These are phyloP conservation scores for Fusarium sp. DNA, from an alignment of 2,329 filamentous ascomycete species.

Conservation along the genomic window DNA sequence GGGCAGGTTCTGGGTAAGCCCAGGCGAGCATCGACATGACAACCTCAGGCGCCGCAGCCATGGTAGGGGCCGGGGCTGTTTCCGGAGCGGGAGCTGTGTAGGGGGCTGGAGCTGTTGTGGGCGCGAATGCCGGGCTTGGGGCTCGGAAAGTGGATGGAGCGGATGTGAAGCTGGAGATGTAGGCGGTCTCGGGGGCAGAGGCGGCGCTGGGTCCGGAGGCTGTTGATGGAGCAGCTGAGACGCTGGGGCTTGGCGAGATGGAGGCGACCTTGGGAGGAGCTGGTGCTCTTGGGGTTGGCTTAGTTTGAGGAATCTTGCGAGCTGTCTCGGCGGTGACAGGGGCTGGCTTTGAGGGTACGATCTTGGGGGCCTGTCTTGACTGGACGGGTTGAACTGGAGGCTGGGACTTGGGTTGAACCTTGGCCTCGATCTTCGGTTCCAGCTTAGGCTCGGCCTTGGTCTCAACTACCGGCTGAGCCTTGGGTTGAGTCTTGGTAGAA, in stretches of 20 bases:
- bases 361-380: neutral
- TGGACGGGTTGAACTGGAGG: neutral
- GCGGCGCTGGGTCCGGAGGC: neutral
- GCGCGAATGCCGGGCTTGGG: neutral
- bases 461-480: neutral
- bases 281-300: neutral
- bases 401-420: neutral
- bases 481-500: neutral
- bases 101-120: slow-evolving; percentile 16
- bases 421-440: neutral
- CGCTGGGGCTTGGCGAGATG: neutral
- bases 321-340: neutral
- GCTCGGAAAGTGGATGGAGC: neutral
- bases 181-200: neutral
- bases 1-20: slow-evolving; percentile 19
- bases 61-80: slow-evolving; percentile 18
- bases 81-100: slow-evolving; percentile 14
- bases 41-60: slow-evolving; percentile 19
- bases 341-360: neutral
- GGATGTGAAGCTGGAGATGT: neutral
- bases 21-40: slow-evolving; percentile 20
- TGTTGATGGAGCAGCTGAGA: neutral
- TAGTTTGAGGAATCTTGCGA: neutral
- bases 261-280: neutral
- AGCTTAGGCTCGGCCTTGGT: neutral